Conservation (phyloP, 2,329 filamentous ascomycete genomes). For the Colletotrichum nymphaeae region DNA sequence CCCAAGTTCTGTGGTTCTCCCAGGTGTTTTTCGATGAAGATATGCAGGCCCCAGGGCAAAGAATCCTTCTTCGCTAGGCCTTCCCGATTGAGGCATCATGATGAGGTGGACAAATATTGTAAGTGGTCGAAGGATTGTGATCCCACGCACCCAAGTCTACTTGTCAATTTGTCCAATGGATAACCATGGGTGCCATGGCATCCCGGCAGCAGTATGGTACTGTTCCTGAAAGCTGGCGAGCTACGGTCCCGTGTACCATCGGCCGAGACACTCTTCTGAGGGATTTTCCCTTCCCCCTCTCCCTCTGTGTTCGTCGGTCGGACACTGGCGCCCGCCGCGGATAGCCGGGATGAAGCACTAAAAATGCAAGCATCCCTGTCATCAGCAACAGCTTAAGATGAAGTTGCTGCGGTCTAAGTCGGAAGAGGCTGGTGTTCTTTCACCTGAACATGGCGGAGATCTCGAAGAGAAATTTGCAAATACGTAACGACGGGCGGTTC, state of each 20-base stretch:
- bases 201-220: neutral
- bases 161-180: neutral
- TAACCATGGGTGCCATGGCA: neutral
- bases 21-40: neutral
- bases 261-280: conserved; percentile 23
- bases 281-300: neutral
- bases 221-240: neutral
- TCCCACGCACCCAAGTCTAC: neutral
- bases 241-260: neutral
- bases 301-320: neutral
- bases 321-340: conserved; percentile 2
- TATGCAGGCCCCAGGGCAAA: neutral
- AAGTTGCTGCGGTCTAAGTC: conserved; percentile 11
- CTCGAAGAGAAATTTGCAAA: neutral
- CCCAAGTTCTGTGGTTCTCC: neutral
- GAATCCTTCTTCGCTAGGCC: neutral
- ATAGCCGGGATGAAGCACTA: conserved; percentile 20
- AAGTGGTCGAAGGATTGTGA: neutral
- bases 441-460: neutral
- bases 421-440: conserved; percentile 4
- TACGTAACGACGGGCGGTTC: neutral
- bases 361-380: conserved; percentile 4
- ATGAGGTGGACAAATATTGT: neutral
- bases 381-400: conserved; percentile 1
- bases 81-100: neutral